These are phyloP conservation scores for Colletotrichum orbiculare DNA, from an alignment of 2,329 filamentous ascomycete genomes.

Conservation along the genomic window DNA sequence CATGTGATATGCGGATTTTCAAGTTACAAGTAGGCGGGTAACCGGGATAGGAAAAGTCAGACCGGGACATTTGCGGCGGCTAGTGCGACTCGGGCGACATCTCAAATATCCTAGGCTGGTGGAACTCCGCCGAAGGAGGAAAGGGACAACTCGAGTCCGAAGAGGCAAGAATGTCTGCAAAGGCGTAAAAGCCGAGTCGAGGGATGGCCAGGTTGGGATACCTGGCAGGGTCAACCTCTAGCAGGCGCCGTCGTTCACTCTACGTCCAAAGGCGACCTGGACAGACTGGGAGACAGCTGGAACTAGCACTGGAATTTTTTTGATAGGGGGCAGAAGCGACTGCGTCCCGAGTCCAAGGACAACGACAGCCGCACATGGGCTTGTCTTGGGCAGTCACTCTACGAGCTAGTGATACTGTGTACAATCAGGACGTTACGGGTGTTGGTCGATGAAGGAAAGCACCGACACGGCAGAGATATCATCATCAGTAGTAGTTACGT, in stretches of 20 bases:
- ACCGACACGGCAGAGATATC: slow-evolving; percentile 17
- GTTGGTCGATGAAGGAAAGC: slow-evolving; percentile 25
- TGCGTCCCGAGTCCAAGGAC: slow-evolving; percentile 5
- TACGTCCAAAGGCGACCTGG: slow-evolving; percentile 17
- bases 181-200: slow-evolving; percentile 37
- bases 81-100: slow-evolving; percentile 21
- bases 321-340: slow-evolving; percentile 1
- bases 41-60: slow-evolving; percentile 25
- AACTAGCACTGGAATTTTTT: slow-evolving; percentile 17
- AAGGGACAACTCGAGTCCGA: slow-evolving; percentile 30
- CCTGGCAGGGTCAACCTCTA: slow-evolving; percentile 35
- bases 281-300: slow-evolving; percentile 29
- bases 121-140: slow-evolving; percentile 39
- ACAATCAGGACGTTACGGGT: slow-evolving; percentile 24
- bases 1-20: slow-evolving; percentile 18
- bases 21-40: slow-evolving; percentile 33
- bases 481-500: slow-evolving; percentile 15
- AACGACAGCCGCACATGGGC: slow-evolving; percentile 1
- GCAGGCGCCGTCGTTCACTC: slow-evolving; percentile 30
- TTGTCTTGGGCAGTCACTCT: slow-evolving; percentile 17
- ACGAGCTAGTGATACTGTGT: slow-evolving; percentile 31
- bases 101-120: slow-evolving; percentile 38
- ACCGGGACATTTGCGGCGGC: slow-evolving; percentile 13
- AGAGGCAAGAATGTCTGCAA: slow-evolving; percentile 26
- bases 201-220: slow-evolving; percentile 37